phyloP scores from a whole-genome alignment of 208 protist species.

The Crithidia bombi region DNA sequence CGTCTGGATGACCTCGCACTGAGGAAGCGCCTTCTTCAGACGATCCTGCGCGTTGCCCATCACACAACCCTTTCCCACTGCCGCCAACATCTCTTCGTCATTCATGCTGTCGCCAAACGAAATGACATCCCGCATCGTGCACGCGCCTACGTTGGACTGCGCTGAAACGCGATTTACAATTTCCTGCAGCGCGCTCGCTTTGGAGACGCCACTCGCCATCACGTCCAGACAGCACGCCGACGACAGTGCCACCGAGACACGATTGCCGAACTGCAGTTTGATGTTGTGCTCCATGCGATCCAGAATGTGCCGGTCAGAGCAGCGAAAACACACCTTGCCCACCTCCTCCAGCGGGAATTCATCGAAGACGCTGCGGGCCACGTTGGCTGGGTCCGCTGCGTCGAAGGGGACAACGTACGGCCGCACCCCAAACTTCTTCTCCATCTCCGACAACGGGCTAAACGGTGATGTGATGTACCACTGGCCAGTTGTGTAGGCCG shows the following conservation, averaged over 20 bases:
- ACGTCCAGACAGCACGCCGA: conserved; percentile 67
- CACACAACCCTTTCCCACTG: conserved; percentile 47
- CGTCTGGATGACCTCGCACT: conserved; percentile 38
- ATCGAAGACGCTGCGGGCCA: conserved; percentile 43
- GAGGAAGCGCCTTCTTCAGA: conserved; percentile 43
- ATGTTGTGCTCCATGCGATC: conserved; percentile 50
- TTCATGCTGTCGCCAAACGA: conserved; percentile 78
- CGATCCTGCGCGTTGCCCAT: conserved; percentile 62
- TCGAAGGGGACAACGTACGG: conserved; percentile 52
- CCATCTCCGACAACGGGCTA: conserved; percentile 40
- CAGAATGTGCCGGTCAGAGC: conserved; percentile 40
- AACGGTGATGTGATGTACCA: conserved; percentile 55
- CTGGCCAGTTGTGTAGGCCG: conserved; percentile 51
- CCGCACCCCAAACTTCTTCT: conserved; percentile 62
- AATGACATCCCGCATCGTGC: conserved; percentile 37
- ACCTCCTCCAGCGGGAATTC: conserved; percentile 57
- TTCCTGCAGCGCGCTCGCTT: conserved; percentile 53
- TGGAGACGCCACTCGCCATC: conserved; percentile 59
- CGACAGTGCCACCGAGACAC: conserved; percentile 58
- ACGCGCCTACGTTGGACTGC: not conserved
- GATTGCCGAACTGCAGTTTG: conserved; percentile 38
- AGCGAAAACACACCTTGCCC: conserved; percentile 75
- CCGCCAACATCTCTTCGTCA: conserved; percentile 54
- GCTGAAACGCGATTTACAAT: conserved; percentile 34
- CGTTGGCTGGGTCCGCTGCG: conserved; percentile 22